phyloP scores from a whole-genome alignment of 2,329 filamentous ascomycete genomes.

The Colletotrichum eremochloae region DNA sequence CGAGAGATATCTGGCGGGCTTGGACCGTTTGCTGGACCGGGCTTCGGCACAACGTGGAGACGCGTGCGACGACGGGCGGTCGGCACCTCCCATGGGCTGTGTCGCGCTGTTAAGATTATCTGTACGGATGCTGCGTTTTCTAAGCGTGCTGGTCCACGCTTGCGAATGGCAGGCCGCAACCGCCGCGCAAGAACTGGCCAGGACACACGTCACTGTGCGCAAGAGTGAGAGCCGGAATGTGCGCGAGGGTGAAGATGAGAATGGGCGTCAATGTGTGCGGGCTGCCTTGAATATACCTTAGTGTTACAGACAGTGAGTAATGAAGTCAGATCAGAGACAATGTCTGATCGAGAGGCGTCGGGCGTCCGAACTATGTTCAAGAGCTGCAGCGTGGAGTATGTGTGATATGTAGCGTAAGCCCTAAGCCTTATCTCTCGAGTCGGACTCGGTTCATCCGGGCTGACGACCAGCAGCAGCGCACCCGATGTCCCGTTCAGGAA shows the following conservation, averaged over 20 bases:
- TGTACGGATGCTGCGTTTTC: neutral
- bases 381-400: neutral
- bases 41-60: neutral
- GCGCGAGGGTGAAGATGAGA: no score
- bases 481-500: conserved; percentile 2
- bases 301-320: no score
- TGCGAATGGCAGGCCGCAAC: no score
- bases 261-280: no score
- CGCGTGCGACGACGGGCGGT: neutral
- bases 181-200: no score
- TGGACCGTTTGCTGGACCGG: neutral
- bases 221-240: no score
- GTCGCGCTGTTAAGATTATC: neutral
- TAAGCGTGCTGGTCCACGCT: neutral
- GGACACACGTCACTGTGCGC: neutral
- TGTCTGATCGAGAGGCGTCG: conserved; percentile 27
- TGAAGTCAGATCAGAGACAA: neutral
- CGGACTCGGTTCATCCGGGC: neutral
- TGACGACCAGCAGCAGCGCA: neutral
- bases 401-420: no score
- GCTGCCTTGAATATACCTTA: no score
- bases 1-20: neutral
- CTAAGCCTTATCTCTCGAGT: neutral
- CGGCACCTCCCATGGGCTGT: neutral
- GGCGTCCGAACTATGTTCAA: conserved; percentile 26